Percentiles rank a stretch among this genome's conserved stretches.
phyloP scores from a whole-genome alignment of 768 basidiomycete species.

The Udeniomyces megalosporus region DNA sequence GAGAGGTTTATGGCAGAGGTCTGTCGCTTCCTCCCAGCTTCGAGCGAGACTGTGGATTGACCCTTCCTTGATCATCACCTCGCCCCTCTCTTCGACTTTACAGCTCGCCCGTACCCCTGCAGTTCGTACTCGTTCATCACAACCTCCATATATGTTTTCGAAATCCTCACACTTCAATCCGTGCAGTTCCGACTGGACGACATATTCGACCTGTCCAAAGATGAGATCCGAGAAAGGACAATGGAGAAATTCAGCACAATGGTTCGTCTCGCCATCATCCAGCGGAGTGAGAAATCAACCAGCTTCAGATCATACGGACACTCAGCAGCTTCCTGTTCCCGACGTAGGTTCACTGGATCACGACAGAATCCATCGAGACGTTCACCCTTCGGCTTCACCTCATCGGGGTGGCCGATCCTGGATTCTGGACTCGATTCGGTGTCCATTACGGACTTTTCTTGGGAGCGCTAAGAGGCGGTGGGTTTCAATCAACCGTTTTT shows the following conservation, averaged over 20 bases:
- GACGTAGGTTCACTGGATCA: slow-evolving; percentile 30
- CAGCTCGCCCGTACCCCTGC: slow-evolving; percentile 31
- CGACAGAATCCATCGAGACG: slow-evolving; percentile 30
- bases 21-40: not conserved
- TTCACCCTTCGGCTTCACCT: slow-evolving; percentile 33
- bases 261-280: not conserved
- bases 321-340: too few species aligned
- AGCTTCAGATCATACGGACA: too few species aligned
- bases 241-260: slow-evolving; percentile 28
- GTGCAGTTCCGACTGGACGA: slow-evolving; percentile 33
- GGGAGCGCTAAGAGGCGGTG: too few species aligned
- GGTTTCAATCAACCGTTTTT: too few species aligned
- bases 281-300: not conserved
- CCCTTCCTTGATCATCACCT: not conserved
- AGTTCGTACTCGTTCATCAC: too few species aligned
- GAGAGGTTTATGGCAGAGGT: slow-evolving; percentile 31
- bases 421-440: slow-evolving; percentile 33
- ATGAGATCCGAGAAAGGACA: slow-evolving; percentile 30
- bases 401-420: slow-evolving; percentile 31
- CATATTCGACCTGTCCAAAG: slow-evolving; percentile 31
- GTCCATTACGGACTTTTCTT: slow-evolving; percentile 32
- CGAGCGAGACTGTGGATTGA: not conserved
- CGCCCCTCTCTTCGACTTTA: not conserved
- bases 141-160: too few species aligned
- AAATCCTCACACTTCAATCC: too few species aligned